A percentile compares a stretch with the other conserved stretches of the same genome.
phyloP scores from a whole-genome alignment of 2,329 filamentous ascomycete species.

The Pseudofabraea citricarpa region DNA sequence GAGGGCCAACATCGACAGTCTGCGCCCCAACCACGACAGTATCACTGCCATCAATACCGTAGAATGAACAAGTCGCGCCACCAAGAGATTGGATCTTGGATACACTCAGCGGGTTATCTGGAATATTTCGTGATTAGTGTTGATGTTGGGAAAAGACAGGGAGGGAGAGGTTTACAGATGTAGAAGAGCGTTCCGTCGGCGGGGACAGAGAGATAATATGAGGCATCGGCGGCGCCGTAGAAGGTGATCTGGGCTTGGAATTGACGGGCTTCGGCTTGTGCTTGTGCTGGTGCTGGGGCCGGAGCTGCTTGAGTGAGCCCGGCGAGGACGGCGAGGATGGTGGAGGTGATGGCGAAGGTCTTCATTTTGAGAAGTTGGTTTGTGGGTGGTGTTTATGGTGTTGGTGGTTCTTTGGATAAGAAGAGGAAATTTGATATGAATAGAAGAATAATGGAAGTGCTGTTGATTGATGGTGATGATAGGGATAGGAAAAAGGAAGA shows the following conservation, averaged over 20 bases:
- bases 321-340: constrained; percentile 5
- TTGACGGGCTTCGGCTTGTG: constrained; percentile 9
- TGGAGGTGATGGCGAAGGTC: constrained; percentile 7
- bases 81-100: constrained; percentile 17
- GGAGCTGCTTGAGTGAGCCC: constrained; percentile 6
- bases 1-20: constrained; percentile 24
- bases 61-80: constrained; percentile 20
- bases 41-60: constrained; percentile 18
- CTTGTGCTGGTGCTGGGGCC: constrained; percentile 5
- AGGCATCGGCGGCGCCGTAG: constrained; percentile 8
- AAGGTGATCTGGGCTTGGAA: constrained; percentile 12
- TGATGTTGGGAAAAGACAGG: neutral
- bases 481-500: too few species aligned
- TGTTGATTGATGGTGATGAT: neutral
- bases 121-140: neutral
- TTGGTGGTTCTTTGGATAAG: too few species aligned
- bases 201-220: constrained; percentile 6
- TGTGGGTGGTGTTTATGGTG: neutral
- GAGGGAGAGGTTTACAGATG: constrained; percentile 5
- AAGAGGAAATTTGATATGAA: too few species aligned
- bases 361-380: constrained; percentile 7
- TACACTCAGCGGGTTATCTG: constrained; percentile 18
- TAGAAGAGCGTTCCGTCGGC: constrained; percentile 6
- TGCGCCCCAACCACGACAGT: constrained; percentile 17
- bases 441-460: too few species aligned